Percentiles rank a stretch among this genome's conserved stretches.
These are phyloP conservation scores for Cladosporium austrohemisphaericum DNA, from an alignment of 2,329 filamentous ascomycete species.

Conservation along the genomic window DNA sequence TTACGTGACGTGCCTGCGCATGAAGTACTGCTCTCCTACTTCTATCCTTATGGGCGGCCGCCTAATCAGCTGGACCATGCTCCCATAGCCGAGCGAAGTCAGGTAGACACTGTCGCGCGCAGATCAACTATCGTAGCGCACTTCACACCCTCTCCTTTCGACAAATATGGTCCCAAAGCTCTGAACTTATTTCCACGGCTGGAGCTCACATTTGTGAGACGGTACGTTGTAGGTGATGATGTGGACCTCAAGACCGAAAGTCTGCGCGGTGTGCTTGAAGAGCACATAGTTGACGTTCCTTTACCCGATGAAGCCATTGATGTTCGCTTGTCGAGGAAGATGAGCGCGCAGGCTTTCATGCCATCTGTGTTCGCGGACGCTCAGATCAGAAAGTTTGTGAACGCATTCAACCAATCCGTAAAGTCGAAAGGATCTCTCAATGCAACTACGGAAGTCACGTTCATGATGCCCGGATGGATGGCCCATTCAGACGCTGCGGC, in stretches of 20 bases:
- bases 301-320: conserved; percentile 23
- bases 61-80: not conserved
- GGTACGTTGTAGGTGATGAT: not conserved
- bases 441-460: conserved; percentile 20
- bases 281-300: conserved; percentile 13
- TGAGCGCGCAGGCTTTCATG: conserved; percentile 10
- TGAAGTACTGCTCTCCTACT: conserved; percentile 20
- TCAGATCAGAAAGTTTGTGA: conserved; percentile 20
- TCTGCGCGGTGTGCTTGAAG: conserved; percentile 4
- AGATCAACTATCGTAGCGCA: conserved; percentile 16
- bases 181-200: conserved; percentile 18
- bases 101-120: not conserved
- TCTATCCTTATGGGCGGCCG: conserved; percentile 5
- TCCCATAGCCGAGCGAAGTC: not conserved
- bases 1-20: conserved; percentile 12
- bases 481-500: not conserved
- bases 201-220: conserved; percentile 15
- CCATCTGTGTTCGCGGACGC: conserved; percentile 13
- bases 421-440: conserved; percentile 16
- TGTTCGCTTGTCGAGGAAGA: conserved; percentile 20
- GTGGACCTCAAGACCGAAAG: conserved; percentile 1
- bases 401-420: conserved; percentile 19
- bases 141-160: conserved; percentile 20
- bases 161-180: conserved; percentile 5
- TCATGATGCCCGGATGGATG: conserved; percentile 22